These are phyloP conservation scores for Chrysanthemum seticuspe DNA, from an alignment of 129 eudicot species.

Conservation along the genomic window DNA sequence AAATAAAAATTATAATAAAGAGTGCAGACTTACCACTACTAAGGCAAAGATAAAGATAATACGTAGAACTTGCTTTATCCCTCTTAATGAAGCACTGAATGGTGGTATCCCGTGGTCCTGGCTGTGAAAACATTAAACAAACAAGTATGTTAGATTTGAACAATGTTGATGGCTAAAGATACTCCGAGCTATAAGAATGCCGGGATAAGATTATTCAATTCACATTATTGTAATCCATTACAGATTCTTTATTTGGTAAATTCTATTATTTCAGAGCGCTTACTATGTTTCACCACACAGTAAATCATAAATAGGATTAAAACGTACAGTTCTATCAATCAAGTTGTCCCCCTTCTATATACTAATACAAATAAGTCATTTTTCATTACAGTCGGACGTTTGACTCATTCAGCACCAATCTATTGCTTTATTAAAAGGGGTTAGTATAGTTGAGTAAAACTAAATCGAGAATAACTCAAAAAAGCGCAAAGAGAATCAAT, in stretches of 20 bases:
- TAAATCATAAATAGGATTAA: no score
- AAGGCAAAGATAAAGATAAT: conserved; percentile 80
- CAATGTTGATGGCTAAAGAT: background rate
- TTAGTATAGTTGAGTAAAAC: background rate
- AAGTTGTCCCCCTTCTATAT: no score
- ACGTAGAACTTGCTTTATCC: conserved; percentile 71
- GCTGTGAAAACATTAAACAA: conserved; percentile 45
- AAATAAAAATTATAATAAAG: background rate
- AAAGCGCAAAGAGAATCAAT: conserved; percentile 10
- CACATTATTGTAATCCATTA: no score
- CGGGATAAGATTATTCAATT: background rate
- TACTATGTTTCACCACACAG: no score
- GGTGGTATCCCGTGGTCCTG: conserved; percentile 79
- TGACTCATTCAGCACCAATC: no score
- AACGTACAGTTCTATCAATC: no score
- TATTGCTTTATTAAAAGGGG: no score
- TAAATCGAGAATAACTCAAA: background rate
- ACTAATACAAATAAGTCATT: no score
- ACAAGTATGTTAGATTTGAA: background rate
- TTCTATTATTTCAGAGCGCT: no score
- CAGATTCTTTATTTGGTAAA: no score
- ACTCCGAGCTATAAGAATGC: background rate
- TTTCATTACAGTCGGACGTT: no score
- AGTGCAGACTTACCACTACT: conserved; percentile 57
- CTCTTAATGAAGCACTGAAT: conserved; percentile 93